phyloP scores from a whole-genome alignment of 2,329 filamentous ascomycete genomes.

The Emmonsiellopsis sp. region DNA sequence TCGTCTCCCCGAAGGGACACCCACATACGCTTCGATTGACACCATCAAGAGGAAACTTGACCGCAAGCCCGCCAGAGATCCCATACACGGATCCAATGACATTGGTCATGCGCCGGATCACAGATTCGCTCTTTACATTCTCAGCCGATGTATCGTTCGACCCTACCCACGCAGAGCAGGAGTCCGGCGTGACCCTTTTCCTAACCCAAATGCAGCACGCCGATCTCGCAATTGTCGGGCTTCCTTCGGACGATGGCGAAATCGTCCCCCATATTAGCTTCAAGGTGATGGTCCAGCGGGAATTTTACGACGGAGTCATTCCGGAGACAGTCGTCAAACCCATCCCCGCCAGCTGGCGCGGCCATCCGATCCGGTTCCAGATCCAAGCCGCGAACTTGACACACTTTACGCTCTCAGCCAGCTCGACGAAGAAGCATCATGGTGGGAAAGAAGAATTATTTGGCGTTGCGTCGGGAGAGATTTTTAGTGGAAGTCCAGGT shows the following conservation, averaged over 20 bases:
- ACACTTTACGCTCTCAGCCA: neutral
- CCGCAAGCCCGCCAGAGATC: slow-evolving; percentile 33
- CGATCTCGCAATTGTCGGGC: neutral
- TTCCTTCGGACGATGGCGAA: neutral
- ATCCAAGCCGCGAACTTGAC: neutral
- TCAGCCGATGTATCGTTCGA: neutral
- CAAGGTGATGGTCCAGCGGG: neutral
- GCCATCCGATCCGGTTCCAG: neutral
- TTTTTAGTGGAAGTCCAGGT: neutral
- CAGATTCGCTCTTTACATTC: neutral
- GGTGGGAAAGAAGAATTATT: neutral
- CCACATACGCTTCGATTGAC: slow-evolving; percentile 37
- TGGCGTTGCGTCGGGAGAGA: neutral
- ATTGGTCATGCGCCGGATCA: neutral
- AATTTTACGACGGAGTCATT: neutral
- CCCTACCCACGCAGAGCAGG: neutral
- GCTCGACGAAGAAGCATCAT: neutral
- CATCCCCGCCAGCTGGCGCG: neutral
- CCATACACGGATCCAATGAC: neutral
- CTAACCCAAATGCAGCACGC: neutral
- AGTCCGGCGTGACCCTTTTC: neutral
- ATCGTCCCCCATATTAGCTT: neutral
- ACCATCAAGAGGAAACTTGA: slow-evolving; percentile 45
- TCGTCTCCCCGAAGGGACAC: slow-evolving; percentile 34
- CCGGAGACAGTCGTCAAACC: neutral